A percentile compares a stretch with the other conserved stretches of the same genome.
These are phyloP conservation scores for Mortierella claussenii DNA, from an alignment of 192 early-diverging fungal species.

Conservation along the genomic window DNA sequence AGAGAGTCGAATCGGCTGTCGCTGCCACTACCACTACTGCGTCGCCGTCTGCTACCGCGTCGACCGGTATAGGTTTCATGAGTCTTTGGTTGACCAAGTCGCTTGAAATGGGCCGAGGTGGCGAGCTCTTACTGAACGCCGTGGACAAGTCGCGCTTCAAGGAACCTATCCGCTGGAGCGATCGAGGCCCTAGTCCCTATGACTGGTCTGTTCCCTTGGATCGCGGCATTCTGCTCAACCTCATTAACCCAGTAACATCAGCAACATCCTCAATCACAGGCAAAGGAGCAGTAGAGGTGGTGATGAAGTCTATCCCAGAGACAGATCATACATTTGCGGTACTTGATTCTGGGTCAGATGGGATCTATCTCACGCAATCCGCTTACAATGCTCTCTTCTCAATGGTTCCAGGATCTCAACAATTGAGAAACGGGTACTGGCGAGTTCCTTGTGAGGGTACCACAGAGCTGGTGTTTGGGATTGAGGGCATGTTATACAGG, in stretches of 20 bases:
- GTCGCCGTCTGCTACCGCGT: not conserved
- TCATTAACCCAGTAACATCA: not conserved
- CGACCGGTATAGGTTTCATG: conserved; percentile 16
- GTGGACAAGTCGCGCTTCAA: conserved; percentile 14
- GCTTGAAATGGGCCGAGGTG: conserved; percentile 14
- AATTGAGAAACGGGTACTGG: conserved; percentile 35
- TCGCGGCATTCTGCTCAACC: not conserved
- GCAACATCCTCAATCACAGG: not conserved
- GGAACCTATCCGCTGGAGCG: conserved; percentile 25
- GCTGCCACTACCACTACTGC: not conserved
- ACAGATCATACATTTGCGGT: conserved; percentile 38
- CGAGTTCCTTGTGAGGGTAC: conserved; percentile 26
- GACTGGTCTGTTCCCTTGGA: conserved; percentile 41
- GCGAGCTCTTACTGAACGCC: conserved; percentile 32
- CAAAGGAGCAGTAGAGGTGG: not conserved
- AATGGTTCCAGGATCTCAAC: conserved; percentile 8
- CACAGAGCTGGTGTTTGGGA: conserved; percentile 16
- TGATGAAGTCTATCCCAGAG: not conserved
- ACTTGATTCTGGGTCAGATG: conserved; percentile 43
- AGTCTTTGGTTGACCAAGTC: conserved; percentile 30
- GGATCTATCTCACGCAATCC: conserved; percentile 25
- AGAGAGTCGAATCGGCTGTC: not conserved
- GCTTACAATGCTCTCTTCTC: conserved; percentile 22
- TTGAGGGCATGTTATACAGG: conserved; percentile 9
- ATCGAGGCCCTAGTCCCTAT: conserved; percentile 26